Base-by-base conservation (phyloP, 208 protist species). In the Leishmania tarentolae region DNA sequence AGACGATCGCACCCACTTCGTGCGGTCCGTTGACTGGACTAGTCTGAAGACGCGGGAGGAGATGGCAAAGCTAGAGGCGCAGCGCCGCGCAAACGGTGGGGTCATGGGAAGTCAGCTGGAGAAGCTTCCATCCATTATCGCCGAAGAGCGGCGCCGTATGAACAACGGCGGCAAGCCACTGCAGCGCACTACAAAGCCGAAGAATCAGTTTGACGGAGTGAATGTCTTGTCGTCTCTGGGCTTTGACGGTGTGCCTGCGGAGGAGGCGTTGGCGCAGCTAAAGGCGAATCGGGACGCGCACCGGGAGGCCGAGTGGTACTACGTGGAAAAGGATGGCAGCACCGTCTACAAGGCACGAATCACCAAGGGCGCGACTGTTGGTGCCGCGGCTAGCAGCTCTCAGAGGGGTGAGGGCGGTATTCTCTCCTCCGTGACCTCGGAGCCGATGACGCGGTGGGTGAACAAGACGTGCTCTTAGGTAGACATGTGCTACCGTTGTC, bases 131-230 rank as follows among this genome's bases (percentile, higher is more conserved):
- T 77, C 72, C 24, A 37, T n/a, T 52, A 73, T 91, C 8, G 87
- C 74, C 63, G 82, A 73, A 46, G 80, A 86, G 52, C 83, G 56
- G 35, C 70, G 80, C 61, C 47, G 75, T 3, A 46, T 56, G 11
- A 71, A 71, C n/a, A 40, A 56, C 21, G 81, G 78, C 21, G 42
- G 35, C n/a, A 75, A 72, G 52, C 46, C 61, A 3, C 76, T 53
- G 79, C 46, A 72, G 53, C 91, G 91, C 79, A 70, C 86, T 13
- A 96, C 90, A 37, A 96, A 96, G 79, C 94, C 92, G 11, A 96
- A 95, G 79, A 93, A 83, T 79, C 94, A 97, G 85, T 97, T 97
- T 80, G 94, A 97, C 80, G 91, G 90, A 21, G 78, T 96, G 24
- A 93, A 91, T 37, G 69, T 91, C 31, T 78, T 97, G 4, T 73